Evolutionary conservation across 2,329 filamentous ascomycete species (phyloP), one percentile per base, ranked within the genome.

Genomic region (Penicillium crustosum): DNA sequence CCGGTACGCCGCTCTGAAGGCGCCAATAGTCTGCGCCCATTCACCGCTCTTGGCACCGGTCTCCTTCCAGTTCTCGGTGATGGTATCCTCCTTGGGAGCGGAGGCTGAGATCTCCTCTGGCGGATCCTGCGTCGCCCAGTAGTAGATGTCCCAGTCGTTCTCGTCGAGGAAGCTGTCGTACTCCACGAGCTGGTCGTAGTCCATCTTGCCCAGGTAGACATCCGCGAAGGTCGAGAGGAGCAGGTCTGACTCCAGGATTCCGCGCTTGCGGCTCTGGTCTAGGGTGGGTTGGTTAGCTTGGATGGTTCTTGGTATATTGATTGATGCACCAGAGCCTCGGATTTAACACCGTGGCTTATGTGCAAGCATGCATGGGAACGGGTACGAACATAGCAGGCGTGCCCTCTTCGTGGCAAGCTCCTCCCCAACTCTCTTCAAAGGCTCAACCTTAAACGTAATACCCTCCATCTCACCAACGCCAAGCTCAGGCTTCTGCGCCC

Each of bases 61-160:
- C 56, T 80, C 77, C 68, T 81, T 80, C 80, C 79, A 82, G 33
- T 69, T 76, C 60, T 80, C 79, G 12, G 78, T 79, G 23, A 68
- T 58, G 10, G 69, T 71, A 52, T 73, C 71, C 57, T 72, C 64
- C 4, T 66, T 59, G 49, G 68, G 69, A 25, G 67, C 57, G 29
- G 78, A 76, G 58, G 83, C 81, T 64, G 86, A 83, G 6, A 82
- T 81, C 0, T 61, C 68, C 29, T 75, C 71, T 1, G 72, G 71
- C 6, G 88, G 82, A 67, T 91, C 87, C 77, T 99, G 94, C 17
- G 94, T 99, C 4, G 90, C 91, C 94, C 94, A 99, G 83, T 99
- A 99, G 82, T 99, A 99, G 61, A 99, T 97, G 75, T 99, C 94
- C 94, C 94, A 99, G 80, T 99, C 94, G 77, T 99, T 99, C 79